Conservation (phyloP, 768 basidiomycete species). For the Guyanaporus albipodus region DNA sequence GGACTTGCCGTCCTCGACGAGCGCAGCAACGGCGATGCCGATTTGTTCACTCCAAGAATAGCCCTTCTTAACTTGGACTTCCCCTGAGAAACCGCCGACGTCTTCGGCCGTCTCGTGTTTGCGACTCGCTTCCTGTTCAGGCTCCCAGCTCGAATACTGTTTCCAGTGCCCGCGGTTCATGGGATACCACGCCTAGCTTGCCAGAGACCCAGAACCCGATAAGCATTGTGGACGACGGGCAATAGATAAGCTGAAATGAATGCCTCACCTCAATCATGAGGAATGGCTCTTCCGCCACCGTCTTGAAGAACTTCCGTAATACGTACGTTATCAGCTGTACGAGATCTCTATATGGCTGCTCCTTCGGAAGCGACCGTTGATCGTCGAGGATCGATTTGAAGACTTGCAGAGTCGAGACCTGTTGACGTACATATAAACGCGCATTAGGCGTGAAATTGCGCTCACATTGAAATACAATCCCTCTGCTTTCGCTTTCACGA, state of each 20-base stretch:
- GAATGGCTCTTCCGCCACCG: conserved; percentile 77
- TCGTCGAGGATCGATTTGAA: conserved; percentile 87
- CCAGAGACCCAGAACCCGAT: conserved; percentile 11
- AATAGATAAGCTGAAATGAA: conserved; percentile 26
- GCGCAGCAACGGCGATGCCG: conserved; percentile 74
- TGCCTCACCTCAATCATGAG: conserved; percentile 78
- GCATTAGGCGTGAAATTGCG: conserved; percentile 5
- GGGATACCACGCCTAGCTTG: conserved; percentile 74
- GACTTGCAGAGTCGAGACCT: conserved; percentile 87
- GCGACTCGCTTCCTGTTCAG: conserved; percentile 41
- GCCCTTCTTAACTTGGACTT: conserved; percentile 81
- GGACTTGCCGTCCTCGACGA: conserved; percentile 62
- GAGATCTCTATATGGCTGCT: conserved; percentile 80
- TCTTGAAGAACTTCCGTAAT: conserved; percentile 92
- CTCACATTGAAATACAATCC: conserved; percentile 92
- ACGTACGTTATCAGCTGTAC: conserved; percentile 80
- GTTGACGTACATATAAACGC: conserved; percentile 22
- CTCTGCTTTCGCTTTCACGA: conserved; percentile 87
- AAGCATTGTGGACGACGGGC: conserved; percentile 14
- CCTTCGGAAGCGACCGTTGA: conserved; percentile 72
- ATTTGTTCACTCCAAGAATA: conserved; percentile 88
- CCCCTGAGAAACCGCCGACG: conserved; percentile 46
- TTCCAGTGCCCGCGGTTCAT: conserved; percentile 88
- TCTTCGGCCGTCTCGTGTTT: conserved; percentile 33
- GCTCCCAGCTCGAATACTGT: conserved; percentile 74